Evolutionary conservation across 2,329 filamentous ascomycete genomes (phyloP), one percentile per base, ranked within the genome.

Genomic region (Calonectria honghensis): DNA sequence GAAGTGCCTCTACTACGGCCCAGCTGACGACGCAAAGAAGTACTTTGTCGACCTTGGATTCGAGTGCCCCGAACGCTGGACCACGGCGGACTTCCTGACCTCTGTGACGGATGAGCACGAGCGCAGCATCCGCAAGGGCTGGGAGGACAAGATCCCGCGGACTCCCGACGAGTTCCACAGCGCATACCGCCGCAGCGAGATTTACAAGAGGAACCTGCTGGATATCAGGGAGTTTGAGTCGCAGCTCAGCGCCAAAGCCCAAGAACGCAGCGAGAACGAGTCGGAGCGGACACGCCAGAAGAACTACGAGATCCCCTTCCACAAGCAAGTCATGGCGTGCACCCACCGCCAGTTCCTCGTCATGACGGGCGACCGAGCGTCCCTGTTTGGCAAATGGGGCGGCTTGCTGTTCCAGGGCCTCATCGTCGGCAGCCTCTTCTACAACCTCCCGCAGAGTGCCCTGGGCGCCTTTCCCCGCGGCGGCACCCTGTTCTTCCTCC

Each of bases 371-470:
- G 94, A 97, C 83, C 92, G 89, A 70, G 92, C 92, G 0, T 94
- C 94, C 0, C 87, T 97, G 0, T 93, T 93, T 80, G 96, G 94
- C 29, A 97, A 97, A 81, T 90, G 94, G 80, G 94, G 95, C 81
- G 95, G 95, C 78, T 93, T 96, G 71, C 84, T 97, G 59, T 91
- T 94, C 73, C 94, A 95, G 80, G 88, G 85, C 2, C 88, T 97
- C 14, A 95, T 97, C 74, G 93, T 96, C 65, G 94, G 94, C 1
- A 95, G 93, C 5, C 87, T 97, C 6, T 97, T 97, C 85, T 95
- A 94, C 79, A 91, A 95, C 76, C 85, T 95, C 13, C 85, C 89
- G 0, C 77, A 86, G 0, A 88, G 89, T 10, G 94, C 93, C 0
- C 83, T 83, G 0, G 94, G 92, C 61, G 93, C 95, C 78, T 96